Base-by-base conservation (phyloP, 305 asterid genomes). In the Coffea humblotiana region DNA sequence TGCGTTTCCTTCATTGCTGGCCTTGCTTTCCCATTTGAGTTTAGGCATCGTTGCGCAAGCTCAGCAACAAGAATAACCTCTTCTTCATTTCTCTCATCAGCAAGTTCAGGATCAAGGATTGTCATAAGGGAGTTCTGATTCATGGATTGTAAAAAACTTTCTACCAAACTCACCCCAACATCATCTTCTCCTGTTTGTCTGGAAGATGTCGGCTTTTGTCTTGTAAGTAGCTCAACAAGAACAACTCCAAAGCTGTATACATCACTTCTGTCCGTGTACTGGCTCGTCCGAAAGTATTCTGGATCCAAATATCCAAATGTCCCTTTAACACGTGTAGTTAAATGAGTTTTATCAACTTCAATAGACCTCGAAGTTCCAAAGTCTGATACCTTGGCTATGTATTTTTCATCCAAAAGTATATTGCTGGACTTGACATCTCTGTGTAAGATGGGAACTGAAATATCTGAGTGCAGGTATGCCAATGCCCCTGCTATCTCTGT, bases 1-100 rank as follows among this genome's bases (percentile, higher is more conserved):
- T 63, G 79, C 29, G 75, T 83, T 76, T 83, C 83, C 77, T 51
- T 75, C 85, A 79, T 83, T 10, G 71, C 74, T 13, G 85, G 85
- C 64, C 85, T 82, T 6, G 49, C 61, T 73, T 27, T 78, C 8
- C 83, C 79, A 3, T 69, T 75, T 76, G 75, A 69, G 25, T 79
- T 79, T 8, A 83, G 43, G 74, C 85, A 79, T 37, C 37, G 43
- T 23, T 52, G 43, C 1, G 80, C 78, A 9, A 79, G 76, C 43
- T 40, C 48, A 9, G 83, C 82, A 35, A 79, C 80, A 4, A 15
- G 75, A 13, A 37, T 19, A 32, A 79, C 23, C 69, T 79, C 83
- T 71, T 78, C 78, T 37, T 10, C 40, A 43, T 73, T 79, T 18
- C 56, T 68, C 7, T 79, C 64, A 27, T 79, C 77, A n/a, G 27